Conservation (phyloP, 108 stramenopile species). For the Discostella stelligeroides region DNA sequence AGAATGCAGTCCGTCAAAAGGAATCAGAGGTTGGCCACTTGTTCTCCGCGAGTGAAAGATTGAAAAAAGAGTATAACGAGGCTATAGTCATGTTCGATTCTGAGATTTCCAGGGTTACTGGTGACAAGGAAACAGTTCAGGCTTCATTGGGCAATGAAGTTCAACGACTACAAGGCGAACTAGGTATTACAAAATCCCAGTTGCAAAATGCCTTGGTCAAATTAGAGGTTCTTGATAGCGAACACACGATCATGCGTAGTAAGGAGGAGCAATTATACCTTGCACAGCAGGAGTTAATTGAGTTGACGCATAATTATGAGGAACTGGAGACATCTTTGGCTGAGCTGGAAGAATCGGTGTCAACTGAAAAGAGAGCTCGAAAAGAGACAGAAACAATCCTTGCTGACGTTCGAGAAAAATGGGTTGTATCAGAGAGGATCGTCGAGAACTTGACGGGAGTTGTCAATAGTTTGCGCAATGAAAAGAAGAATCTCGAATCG, state of each 20-base stretch:
- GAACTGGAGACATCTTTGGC: not conserved
- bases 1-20: slow-evolving; percentile 7
- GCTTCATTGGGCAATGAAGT: slow-evolving; percentile 5
- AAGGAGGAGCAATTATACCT: slow-evolving; percentile 18
- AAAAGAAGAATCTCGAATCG: slow-evolving; percentile 1
- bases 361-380: not conserved
- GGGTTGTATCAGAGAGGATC: not conserved
- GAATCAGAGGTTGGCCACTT: slow-evolving; percentile 9
- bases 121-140: slow-evolving; percentile 8
- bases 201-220: slow-evolving; percentile 36
- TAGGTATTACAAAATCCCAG: slow-evolving; percentile 16
- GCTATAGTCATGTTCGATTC: slow-evolving; percentile 26
- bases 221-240: slow-evolving; percentile 25
- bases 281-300: not conserved
- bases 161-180: slow-evolving; percentile 13
- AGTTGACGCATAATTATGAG: slow-evolving; percentile 1
- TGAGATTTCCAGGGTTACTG: slow-evolving; percentile 14
- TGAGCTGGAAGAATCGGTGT: not conserved
- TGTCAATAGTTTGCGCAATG: not conserved
- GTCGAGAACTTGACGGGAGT: slow-evolving; percentile 1
- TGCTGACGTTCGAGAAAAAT: not conserved
- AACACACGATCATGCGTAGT: slow-evolving; percentile 1
- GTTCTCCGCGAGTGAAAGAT: slow-evolving; percentile 16
- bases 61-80: slow-evolving; percentile 40
- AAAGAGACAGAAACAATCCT: not conserved